phyloP scores from a whole-genome alignment of 179 eudicot species.

The Pouteria campechiana region DNA sequence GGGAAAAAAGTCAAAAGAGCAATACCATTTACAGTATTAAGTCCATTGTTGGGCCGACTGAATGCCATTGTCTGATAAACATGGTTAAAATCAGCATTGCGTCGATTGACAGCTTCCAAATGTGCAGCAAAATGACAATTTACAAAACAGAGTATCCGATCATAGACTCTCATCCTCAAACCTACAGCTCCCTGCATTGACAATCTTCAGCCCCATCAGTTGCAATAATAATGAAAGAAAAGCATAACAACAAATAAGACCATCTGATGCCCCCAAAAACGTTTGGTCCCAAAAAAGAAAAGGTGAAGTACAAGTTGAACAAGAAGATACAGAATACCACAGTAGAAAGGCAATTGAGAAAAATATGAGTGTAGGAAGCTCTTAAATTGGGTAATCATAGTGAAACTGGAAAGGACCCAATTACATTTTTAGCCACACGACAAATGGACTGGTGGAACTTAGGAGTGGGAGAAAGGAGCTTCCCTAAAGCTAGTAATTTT shows the following conservation, averaged over 20 bases:
- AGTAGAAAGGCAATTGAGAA: too few relatives aligned
- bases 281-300: not conserved
- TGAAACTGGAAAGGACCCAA: too few relatives aligned
- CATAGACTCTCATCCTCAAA: slow-evolving; percentile 86
- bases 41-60: slow-evolving; percentile 45
- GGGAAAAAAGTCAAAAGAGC: too few relatives aligned
- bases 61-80: slow-evolving; percentile 82
- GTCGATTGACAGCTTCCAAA: slow-evolving; percentile 79
- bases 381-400: too few relatives aligned
- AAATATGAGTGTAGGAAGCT: too few relatives aligned
- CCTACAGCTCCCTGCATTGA: slow-evolving; percentile 93
- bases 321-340: too few relatives aligned
- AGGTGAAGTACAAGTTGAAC: too few relatives aligned
- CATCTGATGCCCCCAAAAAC: not conserved
- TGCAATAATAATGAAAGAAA: slow-evolving; percentile 3
- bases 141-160: slow-evolving; percentile 79
- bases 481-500: too few relatives aligned
- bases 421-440: too few relatives aligned
- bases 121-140: slow-evolving; percentile 99
- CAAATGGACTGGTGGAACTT: too few relatives aligned
- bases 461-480: too few relatives aligned
- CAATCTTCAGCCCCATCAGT: slow-evolving; percentile 14
- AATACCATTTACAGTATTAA: slow-evolving; percentile 62
- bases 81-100: slow-evolving; percentile 97
- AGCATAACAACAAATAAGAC: not conserved